These are phyloP conservation scores for Solidago caesia DNA, from an alignment of 129 eudicot genomes.

Conservation along the genomic window DNA sequence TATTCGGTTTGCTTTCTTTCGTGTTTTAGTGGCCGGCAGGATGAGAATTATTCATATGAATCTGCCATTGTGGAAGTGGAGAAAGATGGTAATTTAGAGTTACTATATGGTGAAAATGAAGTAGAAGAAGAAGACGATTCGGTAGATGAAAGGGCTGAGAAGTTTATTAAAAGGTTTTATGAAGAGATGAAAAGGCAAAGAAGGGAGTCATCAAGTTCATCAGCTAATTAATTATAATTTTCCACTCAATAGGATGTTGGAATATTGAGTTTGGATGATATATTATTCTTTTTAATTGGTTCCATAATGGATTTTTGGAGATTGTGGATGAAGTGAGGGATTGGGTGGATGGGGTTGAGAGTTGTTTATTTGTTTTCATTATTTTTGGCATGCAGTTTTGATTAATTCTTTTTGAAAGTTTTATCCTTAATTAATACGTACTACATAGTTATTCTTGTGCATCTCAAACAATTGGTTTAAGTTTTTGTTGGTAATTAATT, in stretches of 20 bases:
- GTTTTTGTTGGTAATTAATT: too few relatives aligned
- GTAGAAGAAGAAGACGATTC: conserved; percentile 38
- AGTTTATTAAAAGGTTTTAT: conserved; percentile 67
- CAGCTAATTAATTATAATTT: neutral
- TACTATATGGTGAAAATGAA: conserved; percentile 24
- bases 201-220: conserved; percentile 38
- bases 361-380: too few relatives aligned
- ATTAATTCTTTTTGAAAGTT: too few relatives aligned
- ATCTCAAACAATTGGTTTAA: too few relatives aligned
- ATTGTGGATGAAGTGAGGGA: too few relatives aligned
- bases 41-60: conserved; percentile 29
- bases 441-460: too few relatives aligned
- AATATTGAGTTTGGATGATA: conserved; percentile 15
- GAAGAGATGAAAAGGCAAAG: conserved; percentile 70
- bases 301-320: too few relatives aligned
- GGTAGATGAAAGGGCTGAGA: conserved; percentile 81
- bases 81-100: conserved; percentile 12
- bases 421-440: too few relatives aligned
- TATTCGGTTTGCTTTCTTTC: conserved; percentile 39
- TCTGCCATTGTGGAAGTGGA: conserved; percentile 31
- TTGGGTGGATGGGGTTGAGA: too few relatives aligned
- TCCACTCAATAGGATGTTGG: conserved; percentile 33
- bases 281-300: too few relatives aligned
- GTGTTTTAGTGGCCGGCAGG: conserved; percentile 42
- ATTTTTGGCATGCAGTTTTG: too few relatives aligned